A percentile compares a stretch with the other conserved stretches of the same genome.
Conservation (phyloP, 805 yeast genomes). For the Spencermartinsiella europaea region DNA sequence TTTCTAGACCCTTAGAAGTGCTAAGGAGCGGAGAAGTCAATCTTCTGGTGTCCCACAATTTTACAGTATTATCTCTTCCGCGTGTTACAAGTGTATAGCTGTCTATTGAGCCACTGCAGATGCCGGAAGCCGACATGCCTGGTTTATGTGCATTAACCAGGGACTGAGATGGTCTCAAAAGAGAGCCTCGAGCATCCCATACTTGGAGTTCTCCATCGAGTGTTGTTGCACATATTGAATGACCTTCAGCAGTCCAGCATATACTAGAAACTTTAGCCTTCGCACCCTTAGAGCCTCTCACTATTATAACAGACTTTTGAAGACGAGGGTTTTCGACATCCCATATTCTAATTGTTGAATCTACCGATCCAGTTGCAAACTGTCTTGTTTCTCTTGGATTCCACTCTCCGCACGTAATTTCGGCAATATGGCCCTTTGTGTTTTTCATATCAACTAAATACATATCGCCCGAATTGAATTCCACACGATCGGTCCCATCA, state of each 20-base stretch:
- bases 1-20: constrained; percentile 15
- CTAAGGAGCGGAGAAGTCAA: constrained; percentile 21
- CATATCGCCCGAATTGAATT: constrained; percentile 32
- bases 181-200: constrained; percentile 28
- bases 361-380: constrained; percentile 30
- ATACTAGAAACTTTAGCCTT: constrained; percentile 16
- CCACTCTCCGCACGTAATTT: constrained; percentile 30
- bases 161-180: constrained; percentile 23
- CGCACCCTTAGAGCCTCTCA: constrained; percentile 19
- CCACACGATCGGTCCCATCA: constrained; percentile 23
- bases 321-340: constrained; percentile 23
- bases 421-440: constrained; percentile 34
- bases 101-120: constrained; percentile 11
- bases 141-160: constrained; percentile 22
- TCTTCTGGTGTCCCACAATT: constrained; percentile 30
- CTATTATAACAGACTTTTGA: constrained; percentile 28
- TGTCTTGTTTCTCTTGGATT: constrained; percentile 16
- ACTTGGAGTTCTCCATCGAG: constrained; percentile 22
- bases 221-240: constrained; percentile 18
- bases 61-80: constrained; percentile 22
- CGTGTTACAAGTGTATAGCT: constrained; percentile 21
- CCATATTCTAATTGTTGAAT: constrained; percentile 35
- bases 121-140: constrained; percentile 16
- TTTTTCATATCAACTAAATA: constrained; percentile 33
- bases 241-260: constrained; percentile 20